Evolutionary conservation across 2,329 filamentous ascomycete genomes (phyloP).

Genomic region (Rutstroemia sp.): DNA sequence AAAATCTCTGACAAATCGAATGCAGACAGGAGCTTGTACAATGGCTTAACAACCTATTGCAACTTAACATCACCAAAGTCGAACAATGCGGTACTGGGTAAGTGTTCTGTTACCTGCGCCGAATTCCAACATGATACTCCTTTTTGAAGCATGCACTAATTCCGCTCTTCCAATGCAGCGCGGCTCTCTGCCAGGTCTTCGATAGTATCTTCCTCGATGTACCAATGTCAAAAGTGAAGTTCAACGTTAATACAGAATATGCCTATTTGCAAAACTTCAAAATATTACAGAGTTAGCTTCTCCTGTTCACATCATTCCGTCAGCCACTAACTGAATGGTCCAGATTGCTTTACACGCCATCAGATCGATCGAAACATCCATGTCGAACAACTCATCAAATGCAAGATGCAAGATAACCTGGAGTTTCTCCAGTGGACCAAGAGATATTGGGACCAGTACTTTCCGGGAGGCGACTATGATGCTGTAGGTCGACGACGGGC

Average conservation of each 20-base stretch:
- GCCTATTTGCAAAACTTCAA: constrained; percentile 99
- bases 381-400: constrained; percentile 85
- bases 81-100: constrained; percentile 99
- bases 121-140: constrained; percentile 20
- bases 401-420: constrained; percentile 99
- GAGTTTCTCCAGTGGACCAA: constrained; percentile 98
- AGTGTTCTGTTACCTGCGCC: constrained; percentile 32
- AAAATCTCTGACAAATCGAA: constrained; percentile 18
- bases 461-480: constrained; percentile 94
- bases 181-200: constrained; percentile 93
- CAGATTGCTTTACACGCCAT: constrained; percentile 80
- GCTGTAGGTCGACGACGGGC: constrained; percentile 79
- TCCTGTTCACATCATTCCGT: constrained; percentile 4
- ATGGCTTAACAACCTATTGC: constrained; percentile 96
- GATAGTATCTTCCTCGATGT: constrained; percentile 97
- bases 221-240: constrained; percentile 93
- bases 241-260: constrained; percentile 96
- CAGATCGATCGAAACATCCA: constrained; percentile 83
- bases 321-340: constrained; percentile 8
- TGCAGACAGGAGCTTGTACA: constrained; percentile 86
- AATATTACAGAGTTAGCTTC: constrained; percentile 71
- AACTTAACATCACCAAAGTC: constrained; percentile 97
- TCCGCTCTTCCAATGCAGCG: constrained; percentile 44
- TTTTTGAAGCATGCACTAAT: constrained; percentile 8
- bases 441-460: constrained; percentile 96